Conservation (phyloP, 2,329 filamentous ascomycete species). For the Fonsecaea nubica region DNA sequence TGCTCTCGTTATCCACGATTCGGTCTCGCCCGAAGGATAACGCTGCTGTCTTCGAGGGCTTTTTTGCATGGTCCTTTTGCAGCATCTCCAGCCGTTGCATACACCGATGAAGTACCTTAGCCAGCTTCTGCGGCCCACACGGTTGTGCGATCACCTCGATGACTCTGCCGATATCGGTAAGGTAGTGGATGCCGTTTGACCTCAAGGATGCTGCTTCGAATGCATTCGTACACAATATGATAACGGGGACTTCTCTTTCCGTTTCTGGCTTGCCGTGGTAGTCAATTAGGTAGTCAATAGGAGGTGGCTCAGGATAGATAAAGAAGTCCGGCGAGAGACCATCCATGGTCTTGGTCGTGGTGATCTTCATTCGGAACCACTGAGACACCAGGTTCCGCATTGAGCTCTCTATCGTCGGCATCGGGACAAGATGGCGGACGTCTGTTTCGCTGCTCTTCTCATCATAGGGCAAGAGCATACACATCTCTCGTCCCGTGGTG, state of each 20-base stretch:
- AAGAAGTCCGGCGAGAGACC: conserved; percentile 33
- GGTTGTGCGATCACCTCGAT: conserved; percentile 50
- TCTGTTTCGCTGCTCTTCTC: background rate
- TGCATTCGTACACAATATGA: conserved; percentile 48
- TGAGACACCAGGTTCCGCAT: conserved; percentile 27
- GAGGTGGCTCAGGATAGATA: conserved; percentile 39
- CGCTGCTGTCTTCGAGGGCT: conserved; percentile 19
- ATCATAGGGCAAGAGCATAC: conserved; percentile 26
- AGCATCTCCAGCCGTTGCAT: conserved; percentile 36
- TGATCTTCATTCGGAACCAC: conserved; percentile 37
- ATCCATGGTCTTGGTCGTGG: conserved; percentile 27
- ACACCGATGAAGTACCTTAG: conserved; percentile 44
- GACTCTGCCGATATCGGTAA: conserved; percentile 42
- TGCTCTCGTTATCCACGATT: background rate
- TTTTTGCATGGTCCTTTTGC: background rate
- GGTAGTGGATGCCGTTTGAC: conserved; percentile 40
- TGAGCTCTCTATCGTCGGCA: conserved; percentile 36
- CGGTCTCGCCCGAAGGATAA: conserved; percentile 15
- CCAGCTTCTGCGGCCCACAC: conserved; percentile 51
- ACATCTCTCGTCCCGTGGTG: conserved; percentile 28
- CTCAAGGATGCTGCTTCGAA: conserved; percentile 45
- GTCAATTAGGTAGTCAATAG: conserved; percentile 48
- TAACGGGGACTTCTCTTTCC: conserved; percentile 43
- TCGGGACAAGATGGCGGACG: conserved; percentile 15
- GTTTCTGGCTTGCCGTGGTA: conserved; percentile 43